Percentiles rank a stretch among this genome's conserved stretches.
Evolutionary conservation across 164 flowering plant genomes (phyloP).

Genomic region (Amborella trichopoda): DNA sequence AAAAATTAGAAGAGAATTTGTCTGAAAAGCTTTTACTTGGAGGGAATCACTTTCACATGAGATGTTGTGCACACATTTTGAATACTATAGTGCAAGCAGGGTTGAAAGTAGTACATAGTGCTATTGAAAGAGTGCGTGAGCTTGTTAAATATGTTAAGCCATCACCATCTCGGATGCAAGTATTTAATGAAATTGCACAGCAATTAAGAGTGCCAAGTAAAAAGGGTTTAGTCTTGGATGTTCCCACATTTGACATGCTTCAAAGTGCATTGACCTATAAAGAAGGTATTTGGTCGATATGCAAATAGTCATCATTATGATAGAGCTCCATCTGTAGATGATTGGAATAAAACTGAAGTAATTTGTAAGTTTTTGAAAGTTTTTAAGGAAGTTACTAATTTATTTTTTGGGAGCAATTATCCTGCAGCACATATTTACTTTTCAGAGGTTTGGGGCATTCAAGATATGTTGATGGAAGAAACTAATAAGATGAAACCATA

Average conservation of each 20-base stretch:
- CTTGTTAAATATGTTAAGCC: constrained; percentile 73
- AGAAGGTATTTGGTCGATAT: constrained; percentile 76
- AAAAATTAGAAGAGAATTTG: constrained; percentile 40
- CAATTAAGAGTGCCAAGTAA: constrained; percentile 68
- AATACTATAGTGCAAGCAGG: constrained; percentile 60
- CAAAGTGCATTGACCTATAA: constrained; percentile 62
- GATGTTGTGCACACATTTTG: constrained; percentile 58
- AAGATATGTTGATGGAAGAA: constrained; percentile 50
- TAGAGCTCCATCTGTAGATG: constrained; percentile 52
- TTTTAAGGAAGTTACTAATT: constrained; percentile 43
- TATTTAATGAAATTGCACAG: constrained; percentile 57
- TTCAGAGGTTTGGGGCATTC: constrained; percentile 80
- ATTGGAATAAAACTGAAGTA: constrained; percentile 60
- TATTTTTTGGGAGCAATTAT: constrained; percentile 21
- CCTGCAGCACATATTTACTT: constrained; percentile 61
- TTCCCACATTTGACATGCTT: constrained; percentile 74
- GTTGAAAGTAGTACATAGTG: constrained; percentile 26
- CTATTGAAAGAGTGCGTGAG: constrained; percentile 52
- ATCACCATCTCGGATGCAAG: constrained; percentile 57
- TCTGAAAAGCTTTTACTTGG: constrained; percentile 42
- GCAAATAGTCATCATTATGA: constrained; percentile 65
- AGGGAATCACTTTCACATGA: constrained; percentile 51
- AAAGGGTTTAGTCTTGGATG: constrained; percentile 50
- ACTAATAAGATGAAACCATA: constrained; percentile 15
- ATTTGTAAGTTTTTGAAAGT: constrained; percentile 44